phyloP scores from a whole-genome alignment of 2,329 filamentous ascomycete genomes.

The Xylariaceae sp. region DNA sequence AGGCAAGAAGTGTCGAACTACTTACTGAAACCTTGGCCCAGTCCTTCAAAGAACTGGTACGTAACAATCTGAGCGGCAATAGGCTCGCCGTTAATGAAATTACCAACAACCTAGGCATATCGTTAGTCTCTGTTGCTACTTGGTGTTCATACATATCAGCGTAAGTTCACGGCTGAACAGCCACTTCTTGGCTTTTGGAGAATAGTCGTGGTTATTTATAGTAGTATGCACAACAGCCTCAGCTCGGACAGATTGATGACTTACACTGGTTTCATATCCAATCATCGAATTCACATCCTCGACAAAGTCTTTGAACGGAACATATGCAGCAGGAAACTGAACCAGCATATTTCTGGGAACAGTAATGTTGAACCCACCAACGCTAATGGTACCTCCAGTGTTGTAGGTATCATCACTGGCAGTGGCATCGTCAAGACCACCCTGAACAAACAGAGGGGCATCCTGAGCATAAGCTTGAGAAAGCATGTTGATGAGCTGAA shows the following conservation, averaged over 20 bases:
- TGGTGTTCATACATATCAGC: not conserved
- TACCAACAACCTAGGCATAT: conserved; percentile 31
- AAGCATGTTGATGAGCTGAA: conserved; percentile 15
- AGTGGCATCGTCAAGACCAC: conserved; percentile 30
- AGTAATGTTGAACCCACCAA: conserved; percentile 42
- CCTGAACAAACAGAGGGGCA: conserved; percentile 32
- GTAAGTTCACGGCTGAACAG: too few relatives aligned
- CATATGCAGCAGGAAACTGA: conserved; percentile 43
- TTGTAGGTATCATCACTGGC: conserved; percentile 37
- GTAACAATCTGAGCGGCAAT: conserved; percentile 33
- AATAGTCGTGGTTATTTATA: too few relatives aligned
- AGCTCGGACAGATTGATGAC: not conserved
- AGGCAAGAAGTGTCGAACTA: too few relatives aligned
- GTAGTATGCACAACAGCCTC: not conserved
- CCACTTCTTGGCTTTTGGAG: too few relatives aligned
- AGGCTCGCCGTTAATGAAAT: conserved; percentile 32
- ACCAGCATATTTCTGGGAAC: conserved; percentile 48
- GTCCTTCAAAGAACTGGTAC: conserved; percentile 34
- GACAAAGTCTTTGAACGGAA: conserved; percentile 40
- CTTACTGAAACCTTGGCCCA: conserved; percentile 31
- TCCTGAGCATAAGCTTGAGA: conserved; percentile 15
- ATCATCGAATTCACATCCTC: conserved; percentile 28
- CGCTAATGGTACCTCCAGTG: conserved; percentile 40
- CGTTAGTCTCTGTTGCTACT: not conserved
- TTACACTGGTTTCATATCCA: conserved; percentile 35